Evolutionary conservation across 2,329 filamentous ascomycete species (phyloP), one percentile per base, ranked within the genome.

Genomic region (Ceratocystis ficicola): DNA sequence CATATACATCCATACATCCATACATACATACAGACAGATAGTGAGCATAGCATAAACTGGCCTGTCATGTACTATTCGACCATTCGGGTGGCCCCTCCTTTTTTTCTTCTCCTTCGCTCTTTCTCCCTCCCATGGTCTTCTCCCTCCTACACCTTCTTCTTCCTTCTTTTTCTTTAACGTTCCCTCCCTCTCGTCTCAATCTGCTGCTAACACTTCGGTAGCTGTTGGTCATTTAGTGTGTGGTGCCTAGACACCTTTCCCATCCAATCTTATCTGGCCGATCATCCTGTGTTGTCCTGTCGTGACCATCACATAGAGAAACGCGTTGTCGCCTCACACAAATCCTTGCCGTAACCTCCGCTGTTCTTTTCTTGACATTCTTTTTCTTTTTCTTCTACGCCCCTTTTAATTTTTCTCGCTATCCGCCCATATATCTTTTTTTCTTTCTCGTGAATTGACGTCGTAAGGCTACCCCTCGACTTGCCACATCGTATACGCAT

Each of bases 51-150:
- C n/a, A 59, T 30, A 25, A 30, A 59, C 25, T 36, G 30, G 55
- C 28, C 25, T 36, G 30, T 30, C 28, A 59, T 20, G 25, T 36
- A 15, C 55, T 41, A 5, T 41, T 41, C 36, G n/a, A 25, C 28
- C 17, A 5, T 20, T 59, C n/a, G 17, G 32, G 55, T 59, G 55
- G 55, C 55, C 55, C 55, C 55, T 59, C 55, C 55, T 59, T 59
- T 59, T 59, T 30, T 59, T 59, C 32, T 36, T 52, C 55, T 57
- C 17, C 52, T 20, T 59, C 17, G 17, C 30, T 30, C 15, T 36
- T 25, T 59, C 20, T 59, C 55, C 55, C 55, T 59, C 32, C 28
- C 28, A 36, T 25, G 22, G 55, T 8, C 55, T 59, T 59, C 12
- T n/a, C 55, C 28, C n/a, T 25, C 55, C 55, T 32, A 8, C 28